Evolutionary conservation across 768 basidiomycete species (phyloP), one percentile per base, ranked within the genome.

Genomic region (Dendrothele bispora): DNA sequence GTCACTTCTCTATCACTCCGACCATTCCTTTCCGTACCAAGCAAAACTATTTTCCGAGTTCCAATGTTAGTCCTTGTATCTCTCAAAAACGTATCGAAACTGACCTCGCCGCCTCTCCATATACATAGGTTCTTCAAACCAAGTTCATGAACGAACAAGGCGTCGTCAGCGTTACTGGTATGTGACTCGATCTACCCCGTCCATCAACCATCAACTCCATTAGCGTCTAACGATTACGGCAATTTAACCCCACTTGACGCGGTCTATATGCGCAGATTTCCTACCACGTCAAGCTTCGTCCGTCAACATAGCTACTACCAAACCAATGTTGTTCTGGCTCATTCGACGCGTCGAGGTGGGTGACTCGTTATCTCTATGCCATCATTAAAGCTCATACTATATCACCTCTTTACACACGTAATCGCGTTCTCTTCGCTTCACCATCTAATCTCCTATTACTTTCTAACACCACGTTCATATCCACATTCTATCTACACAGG

Each of bases 141-240:
- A 95, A 95, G 75, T 97, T 90, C 61, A 78, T 95, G 69, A 89
- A 84, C 49, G 91, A 95, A 18, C 66, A 78, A n/a, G 94, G 94
- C 3, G 93, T 95, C 2, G 88, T 84, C 20, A 79, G 80, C 50
- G 78, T 95, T 34, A 94, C 91, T 7, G 91, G 90, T 83, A 55
- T 47, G 61, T 45, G 7, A 15, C 28, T 22, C 25, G 15, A 27
- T 14, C 15, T 21, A 12, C 7, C 6, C 36, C 24, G 22, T 49
- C 12, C 44, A 14, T 21, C 11, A 17, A 10, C 21, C 29, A 10
- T 18, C 14, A 38, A 6, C 12, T 30, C 15, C 15, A 37, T 12
- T 28, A 21, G 17, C 17, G 18, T 27, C 17, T 42, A 22, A n/a
- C n/a, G n/a, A n/a, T n/a, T n/a, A n/a, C n/a, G n/a, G n/a, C n/a